Conservation (phyloP, 1,284 basidiomycete genomes). For the Salmacisia buchloeana region DNA sequence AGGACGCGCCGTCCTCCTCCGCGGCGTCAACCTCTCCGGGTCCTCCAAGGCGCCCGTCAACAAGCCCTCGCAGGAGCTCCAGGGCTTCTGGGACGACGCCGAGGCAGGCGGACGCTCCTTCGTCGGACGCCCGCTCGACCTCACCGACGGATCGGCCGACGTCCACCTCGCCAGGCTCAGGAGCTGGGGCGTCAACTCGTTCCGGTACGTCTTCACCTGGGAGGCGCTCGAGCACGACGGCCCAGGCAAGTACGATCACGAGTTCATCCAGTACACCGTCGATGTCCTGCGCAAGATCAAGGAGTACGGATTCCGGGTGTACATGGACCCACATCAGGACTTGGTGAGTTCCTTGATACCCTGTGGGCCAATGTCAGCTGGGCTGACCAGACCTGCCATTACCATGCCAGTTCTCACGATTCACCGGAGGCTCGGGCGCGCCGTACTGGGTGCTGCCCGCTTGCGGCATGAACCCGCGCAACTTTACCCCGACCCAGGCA, state of each 20-base stretch:
- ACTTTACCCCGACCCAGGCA: slow-evolving; percentile 76
- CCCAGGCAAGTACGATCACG: slow-evolving; percentile 86
- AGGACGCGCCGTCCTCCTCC: slow-evolving; percentile 76
- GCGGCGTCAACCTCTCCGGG: slow-evolving; percentile 88
- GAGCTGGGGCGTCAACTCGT: slow-evolving; percentile 89
- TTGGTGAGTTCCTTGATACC: slow-evolving; percentile 62
- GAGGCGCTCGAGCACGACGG: slow-evolving; percentile 87
- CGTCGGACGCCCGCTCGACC: slow-evolving; percentile 67
- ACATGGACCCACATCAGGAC: slow-evolving; percentile 96
- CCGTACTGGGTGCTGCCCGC: slow-evolving; percentile 90
- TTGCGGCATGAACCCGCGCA: slow-evolving; percentile 80
- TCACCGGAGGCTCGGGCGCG: slow-evolving; percentile 90
- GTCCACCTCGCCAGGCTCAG: slow-evolving; percentile 77
- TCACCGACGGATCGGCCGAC: slow-evolving; percentile 74
- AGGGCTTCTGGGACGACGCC: slow-evolving; percentile 83
- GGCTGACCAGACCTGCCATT: slow-evolving; percentile 9
- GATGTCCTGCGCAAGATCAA: slow-evolving; percentile 82
- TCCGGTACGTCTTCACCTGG: slow-evolving; percentile 91
- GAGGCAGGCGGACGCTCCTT: slow-evolving; percentile 71
- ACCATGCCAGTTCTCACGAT: slow-evolving; percentile 98
- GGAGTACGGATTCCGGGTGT: slow-evolving; percentile 86
- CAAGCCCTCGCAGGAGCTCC: slow-evolving; percentile 53
- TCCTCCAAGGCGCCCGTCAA: slow-evolving; percentile 72
- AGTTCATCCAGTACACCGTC: slow-evolving; percentile 87
- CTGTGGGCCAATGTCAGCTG: neutral